These are phyloP conservation scores for Neoascochyta sp. DNA, from an alignment of 2,329 filamentous ascomycete genomes.

Conservation along the genomic window DNA sequence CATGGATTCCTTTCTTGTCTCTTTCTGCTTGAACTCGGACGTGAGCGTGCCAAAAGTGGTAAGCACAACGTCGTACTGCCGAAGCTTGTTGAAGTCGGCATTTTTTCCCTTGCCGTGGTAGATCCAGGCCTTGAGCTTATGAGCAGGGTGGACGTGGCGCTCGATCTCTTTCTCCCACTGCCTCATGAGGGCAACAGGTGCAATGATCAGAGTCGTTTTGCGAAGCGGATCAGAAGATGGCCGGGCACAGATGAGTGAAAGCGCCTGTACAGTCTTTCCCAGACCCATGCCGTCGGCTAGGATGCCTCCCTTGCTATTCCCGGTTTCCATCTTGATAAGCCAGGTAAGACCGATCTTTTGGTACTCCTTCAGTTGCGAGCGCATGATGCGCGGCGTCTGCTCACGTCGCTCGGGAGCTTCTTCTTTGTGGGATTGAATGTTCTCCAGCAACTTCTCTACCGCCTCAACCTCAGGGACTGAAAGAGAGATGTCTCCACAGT, in stretches of 20 bases:
- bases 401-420: conserved; percentile 56
- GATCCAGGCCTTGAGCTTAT: conserved; percentile 63
- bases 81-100: conserved; percentile 57
- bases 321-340: conserved; percentile 71
- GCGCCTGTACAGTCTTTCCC: conserved; percentile 78
- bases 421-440: conserved; percentile 29
- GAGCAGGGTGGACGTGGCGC: conserved; percentile 59
- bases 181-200: conserved; percentile 72
- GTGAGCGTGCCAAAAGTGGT: conserved; percentile 74
- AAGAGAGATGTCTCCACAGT: conserved; percentile 14
- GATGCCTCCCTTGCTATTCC: conserved; percentile 70
- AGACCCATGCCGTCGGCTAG: conserved; percentile 65
- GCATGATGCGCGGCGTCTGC: conserved; percentile 66
- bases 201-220: conserved; percentile 79
- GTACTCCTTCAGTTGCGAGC: conserved; percentile 69
- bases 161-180: conserved; percentile 83
- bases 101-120: conserved; percentile 61
- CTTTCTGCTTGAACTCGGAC: conserved; percentile 61
- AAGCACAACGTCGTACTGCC: conserved; percentile 67
- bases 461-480: conserved; percentile 16
- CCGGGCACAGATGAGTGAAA: conserved; percentile 70
- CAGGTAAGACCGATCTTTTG: conserved; percentile 75
- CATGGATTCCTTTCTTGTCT: conserved; percentile 48
- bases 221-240: conserved; percentile 56
- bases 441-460: conserved; percentile 31